Evolutionary conservation across 257 asterid genomes (phyloP).

Genomic region (Penstemon eatonii): DNA sequence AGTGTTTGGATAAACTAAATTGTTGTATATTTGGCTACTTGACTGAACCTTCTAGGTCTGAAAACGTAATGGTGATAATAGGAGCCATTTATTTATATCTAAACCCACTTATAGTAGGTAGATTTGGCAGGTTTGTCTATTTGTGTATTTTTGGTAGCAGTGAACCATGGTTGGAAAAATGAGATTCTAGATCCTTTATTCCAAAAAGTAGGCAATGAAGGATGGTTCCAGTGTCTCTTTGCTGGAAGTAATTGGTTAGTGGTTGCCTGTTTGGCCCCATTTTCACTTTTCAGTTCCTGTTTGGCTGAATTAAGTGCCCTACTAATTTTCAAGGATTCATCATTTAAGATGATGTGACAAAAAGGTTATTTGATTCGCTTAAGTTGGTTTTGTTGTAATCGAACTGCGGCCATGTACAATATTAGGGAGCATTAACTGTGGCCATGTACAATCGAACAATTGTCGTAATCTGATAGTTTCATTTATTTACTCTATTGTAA

Average conservation of each 20-base stretch:
- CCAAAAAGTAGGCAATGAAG: background rate
- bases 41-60: background rate
- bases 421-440: background rate
- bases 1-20: conserved; percentile 2
- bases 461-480: background rate
- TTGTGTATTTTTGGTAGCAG: background rate
- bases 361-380: background rate
- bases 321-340: background rate
- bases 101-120: background rate
- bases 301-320: conserved; percentile 4
- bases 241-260: background rate
- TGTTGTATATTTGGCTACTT: background rate
- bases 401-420: background rate
- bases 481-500: background rate
- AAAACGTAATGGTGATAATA: background rate
- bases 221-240: background rate
- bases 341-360: background rate
- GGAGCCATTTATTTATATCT: background rate
- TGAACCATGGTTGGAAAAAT: background rate
- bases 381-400: conserved; percentile 15
- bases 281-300: background rate
- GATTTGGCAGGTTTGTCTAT: background rate
- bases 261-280: background rate
- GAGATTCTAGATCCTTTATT: background rate
- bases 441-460: background rate